These are phyloP conservation scores for Pythium chondricola DNA, from an alignment of 352 stramenopile species.

Conservation along the genomic window DNA sequence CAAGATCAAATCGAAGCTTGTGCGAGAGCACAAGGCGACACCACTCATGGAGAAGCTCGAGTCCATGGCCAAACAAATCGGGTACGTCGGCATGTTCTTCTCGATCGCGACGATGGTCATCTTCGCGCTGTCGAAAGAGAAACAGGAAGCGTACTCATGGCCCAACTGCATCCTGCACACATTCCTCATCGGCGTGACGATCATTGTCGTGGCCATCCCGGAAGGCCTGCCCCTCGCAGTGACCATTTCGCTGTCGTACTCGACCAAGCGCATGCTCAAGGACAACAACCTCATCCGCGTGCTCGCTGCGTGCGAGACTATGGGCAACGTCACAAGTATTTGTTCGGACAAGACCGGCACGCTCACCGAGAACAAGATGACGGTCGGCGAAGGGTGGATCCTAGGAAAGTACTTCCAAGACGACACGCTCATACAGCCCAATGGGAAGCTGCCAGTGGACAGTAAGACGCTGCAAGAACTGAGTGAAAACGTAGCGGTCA, in stretches of 20 bases:
- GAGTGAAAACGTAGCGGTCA: constrained; percentile 53
- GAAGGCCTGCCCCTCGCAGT: constrained; percentile 92
- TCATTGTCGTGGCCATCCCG: constrained; percentile 93
- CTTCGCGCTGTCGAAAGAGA: constrained; percentile 50
- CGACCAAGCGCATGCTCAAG: constrained; percentile 97
- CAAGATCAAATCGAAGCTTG: constrained; percentile 89
- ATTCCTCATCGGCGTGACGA: constrained; percentile 92
- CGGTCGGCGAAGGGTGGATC: constrained; percentile 89
- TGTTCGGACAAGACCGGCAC: constrained; percentile 97
- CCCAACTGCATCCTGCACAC: constrained; percentile 88
- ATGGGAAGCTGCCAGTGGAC: constrained; percentile 31
- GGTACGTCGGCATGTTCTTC: constrained; percentile 81
- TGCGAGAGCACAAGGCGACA: constrained; percentile 83
- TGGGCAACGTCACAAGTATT: constrained; percentile 98
- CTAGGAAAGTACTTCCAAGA: constrained; percentile 55
- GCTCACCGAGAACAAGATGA: constrained; percentile 98
- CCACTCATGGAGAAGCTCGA: constrained; percentile 92
- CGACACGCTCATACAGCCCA: constrained; percentile 31
- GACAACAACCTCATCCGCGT: constrained; percentile 98
- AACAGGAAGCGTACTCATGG: constrained; percentile 63
- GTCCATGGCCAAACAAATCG: constrained; percentile 87
- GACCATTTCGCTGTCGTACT: constrained; percentile 94
- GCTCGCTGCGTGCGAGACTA: constrained; percentile 96
- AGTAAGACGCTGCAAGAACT: constrained; percentile 34
- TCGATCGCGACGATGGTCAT: constrained; percentile 85